Evolutionary conservation across 345 rosid genomes (phyloP).

Genomic region (Acer yangbiense): DNA sequence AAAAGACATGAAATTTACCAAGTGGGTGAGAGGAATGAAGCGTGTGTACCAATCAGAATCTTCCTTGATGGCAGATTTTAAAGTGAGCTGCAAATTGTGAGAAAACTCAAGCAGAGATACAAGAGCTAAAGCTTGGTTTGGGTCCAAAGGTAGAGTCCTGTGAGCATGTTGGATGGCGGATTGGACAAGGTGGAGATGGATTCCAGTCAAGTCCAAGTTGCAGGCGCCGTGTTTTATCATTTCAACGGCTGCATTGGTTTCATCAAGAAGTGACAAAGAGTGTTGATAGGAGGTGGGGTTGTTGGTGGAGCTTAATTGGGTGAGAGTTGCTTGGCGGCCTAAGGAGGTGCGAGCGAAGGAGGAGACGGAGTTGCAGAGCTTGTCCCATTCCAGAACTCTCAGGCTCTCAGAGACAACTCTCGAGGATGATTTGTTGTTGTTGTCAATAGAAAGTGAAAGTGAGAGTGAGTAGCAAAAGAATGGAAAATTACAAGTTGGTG

Average conservation of each 20-base stretch:
- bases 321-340: constrained; percentile 75
- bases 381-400: constrained; percentile 85
- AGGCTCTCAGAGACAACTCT: constrained; percentile 55
- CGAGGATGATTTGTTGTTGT: constrained; percentile 19
- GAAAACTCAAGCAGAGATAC: constrained; percentile 56
- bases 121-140: constrained; percentile 68
- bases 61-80: constrained; percentile 69
- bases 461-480: constrained; percentile 12
- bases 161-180: constrained; percentile 50
- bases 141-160: constrained; percentile 46
- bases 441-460: neutral
- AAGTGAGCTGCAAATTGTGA: constrained; percentile 63
- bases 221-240: constrained; percentile 75
- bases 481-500: neutral
- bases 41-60: constrained; percentile 66
- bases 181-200: constrained; percentile 58
- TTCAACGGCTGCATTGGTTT: constrained; percentile 78
- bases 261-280: constrained; percentile 69
- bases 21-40: constrained; percentile 73
- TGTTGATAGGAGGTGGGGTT: constrained; percentile 60
- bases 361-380: constrained; percentile 75
- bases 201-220: constrained; percentile 56
- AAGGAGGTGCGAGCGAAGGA: constrained; percentile 74
- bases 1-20: constrained; percentile 42
- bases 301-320: constrained; percentile 62